Conservation (phyloP, 1,284 basidiomycete genomes). For the Polyporus tsugae region DNA sequence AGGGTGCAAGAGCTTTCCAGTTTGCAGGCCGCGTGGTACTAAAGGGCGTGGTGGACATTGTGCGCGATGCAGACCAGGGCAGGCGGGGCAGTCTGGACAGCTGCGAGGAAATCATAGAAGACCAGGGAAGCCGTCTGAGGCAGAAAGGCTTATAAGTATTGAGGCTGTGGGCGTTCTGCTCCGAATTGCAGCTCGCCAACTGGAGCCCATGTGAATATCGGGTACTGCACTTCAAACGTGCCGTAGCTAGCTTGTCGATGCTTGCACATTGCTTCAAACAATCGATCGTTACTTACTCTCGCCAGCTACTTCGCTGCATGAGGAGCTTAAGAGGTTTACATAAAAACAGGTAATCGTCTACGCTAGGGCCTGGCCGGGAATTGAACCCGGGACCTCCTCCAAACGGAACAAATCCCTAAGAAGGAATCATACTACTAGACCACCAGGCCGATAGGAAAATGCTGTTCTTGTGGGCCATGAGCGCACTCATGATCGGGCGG, state of each 20-base stretch:
- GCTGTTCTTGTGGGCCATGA: too few species aligned
- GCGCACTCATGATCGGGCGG: too few species aligned
- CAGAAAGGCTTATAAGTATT: slow-evolving; percentile 6
- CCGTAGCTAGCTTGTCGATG: too few species aligned
- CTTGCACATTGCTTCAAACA: too few species aligned
- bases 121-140: slow-evolving; percentile 10
- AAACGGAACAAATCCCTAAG: slow-evolving; percentile 36
- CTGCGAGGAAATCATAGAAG: slow-evolving; percentile 27
- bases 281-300: too few species aligned
- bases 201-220: slow-evolving; percentile 7
- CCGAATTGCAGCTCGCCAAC: not conserved
- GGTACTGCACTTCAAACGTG: not conserved
- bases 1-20: slow-evolving; percentile 55
- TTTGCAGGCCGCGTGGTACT: slow-evolving; percentile 39
- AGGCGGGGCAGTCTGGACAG: slow-evolving; percentile 25
- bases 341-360: too few species aligned
- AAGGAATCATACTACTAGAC: slow-evolving; percentile 18
- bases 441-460: slow-evolving; percentile 11
- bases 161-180: not conserved
- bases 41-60: slow-evolving; percentile 33
- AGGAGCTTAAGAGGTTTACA: too few species aligned
- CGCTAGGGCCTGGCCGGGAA: slow-evolving; percentile 84
- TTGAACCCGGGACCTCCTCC: slow-evolving; percentile 89
- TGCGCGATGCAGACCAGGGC: slow-evolving; percentile 29
- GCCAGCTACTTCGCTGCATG: too few species aligned